Evolutionary conservation across 2,329 filamentous ascomycete genomes (phyloP), one percentile per base, ranked within the genome.

Genomic region (Talaromyces marneffei): DNA sequence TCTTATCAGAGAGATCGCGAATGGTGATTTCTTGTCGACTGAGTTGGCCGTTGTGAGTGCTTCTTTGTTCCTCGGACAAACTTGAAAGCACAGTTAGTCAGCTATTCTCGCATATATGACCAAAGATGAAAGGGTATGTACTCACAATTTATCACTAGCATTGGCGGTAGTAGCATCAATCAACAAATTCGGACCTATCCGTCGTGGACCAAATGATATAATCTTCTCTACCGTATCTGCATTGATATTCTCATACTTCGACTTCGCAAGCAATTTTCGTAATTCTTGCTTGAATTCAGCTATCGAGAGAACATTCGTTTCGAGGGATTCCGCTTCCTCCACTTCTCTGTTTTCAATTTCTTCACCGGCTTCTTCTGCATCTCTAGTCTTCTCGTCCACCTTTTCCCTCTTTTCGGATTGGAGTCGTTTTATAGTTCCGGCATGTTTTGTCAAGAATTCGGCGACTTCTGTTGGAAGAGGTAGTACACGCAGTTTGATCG

Each of bases 161-260:
- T 86, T 84, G 18, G 85, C 84, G 42, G 84, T 80, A 0, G 93
- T 97, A 3, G 85, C 82, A 72, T 99, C 94, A 62, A 99, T 85
- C 6, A 99, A 82, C 4, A 99, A 77, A 72, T 99, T 99, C 1
- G 93, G 91, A 0, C 94, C 94, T 12, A 87, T 87, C 67, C 93
- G 81, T 60, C 89, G 83, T 1, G 94, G 93, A 0, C 93, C 94
- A 73, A 99, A 99, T 0, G 91, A 89, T n/a, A 87, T 85, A 67
- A 99, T 93, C 69, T 87, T 87, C 63, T 95, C 87, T 29, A 94
- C 84, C 10, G 88, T 80, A 64, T 86, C 85, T 65, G 85, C 86
- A 91, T 92, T 97, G 1, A 85, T 74, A 12, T 96, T 91, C 60
- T 88, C 85, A 16, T 86, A 86, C 33, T 92, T 91, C 40, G 87